Evolutionary conservation across 805 yeast species (phyloP).

Genomic region (Teunomyces pallodes): DNA sequence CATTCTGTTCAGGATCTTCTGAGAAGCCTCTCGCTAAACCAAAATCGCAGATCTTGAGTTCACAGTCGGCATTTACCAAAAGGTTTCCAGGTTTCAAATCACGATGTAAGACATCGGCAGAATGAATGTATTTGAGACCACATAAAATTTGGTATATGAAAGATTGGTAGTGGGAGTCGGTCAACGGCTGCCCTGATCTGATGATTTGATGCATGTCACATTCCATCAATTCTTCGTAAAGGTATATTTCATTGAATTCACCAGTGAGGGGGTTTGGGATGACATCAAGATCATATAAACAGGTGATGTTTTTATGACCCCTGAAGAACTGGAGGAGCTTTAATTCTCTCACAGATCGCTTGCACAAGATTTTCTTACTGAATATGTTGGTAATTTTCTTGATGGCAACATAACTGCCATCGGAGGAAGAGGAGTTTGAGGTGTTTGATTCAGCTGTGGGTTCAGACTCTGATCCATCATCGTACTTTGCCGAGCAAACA

Average conservation of each 20-base stretch:
- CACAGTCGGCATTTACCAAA: slow-evolving; percentile 94
- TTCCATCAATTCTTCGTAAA: slow-evolving; percentile 97
- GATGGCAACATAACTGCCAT: slow-evolving; percentile 69
- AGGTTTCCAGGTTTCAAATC: slow-evolving; percentile 94
- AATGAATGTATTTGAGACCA: slow-evolving; percentile 85
- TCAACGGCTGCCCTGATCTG: slow-evolving; percentile 86
- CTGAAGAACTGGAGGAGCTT: slow-evolving; percentile 88
- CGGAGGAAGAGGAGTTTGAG: slow-evolving; percentile 16
- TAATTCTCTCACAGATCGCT: slow-evolving; percentile 87
- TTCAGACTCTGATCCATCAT: slow-evolving; percentile 52
- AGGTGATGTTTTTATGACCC: slow-evolving; percentile 95
- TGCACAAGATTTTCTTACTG: slow-evolving; percentile 84
- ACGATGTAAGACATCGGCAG: slow-evolving; percentile 89
- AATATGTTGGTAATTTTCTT: slow-evolving; percentile 95
- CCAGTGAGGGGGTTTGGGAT: slow-evolving; percentile 62
- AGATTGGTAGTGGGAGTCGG: slow-evolving; percentile 93
- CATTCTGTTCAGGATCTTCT: slow-evolving; percentile 75
- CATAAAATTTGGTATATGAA: slow-evolving; percentile 89
- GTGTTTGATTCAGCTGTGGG: slow-evolving; percentile 4
- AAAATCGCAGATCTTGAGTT: slow-evolving; percentile 92
- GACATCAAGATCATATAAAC: slow-evolving; percentile 91
- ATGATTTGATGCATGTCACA: slow-evolving; percentile 98
- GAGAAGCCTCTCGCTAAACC: slow-evolving; percentile 93
- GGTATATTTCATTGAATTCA: slow-evolving; percentile 83
- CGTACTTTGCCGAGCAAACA: slow-evolving; percentile 91